Percentiles rank a stretch among this genome's conserved stretches.
phyloP scores from a whole-genome alignment of 805 yeast genomes.

The Metschnikowia shivogae region DNA sequence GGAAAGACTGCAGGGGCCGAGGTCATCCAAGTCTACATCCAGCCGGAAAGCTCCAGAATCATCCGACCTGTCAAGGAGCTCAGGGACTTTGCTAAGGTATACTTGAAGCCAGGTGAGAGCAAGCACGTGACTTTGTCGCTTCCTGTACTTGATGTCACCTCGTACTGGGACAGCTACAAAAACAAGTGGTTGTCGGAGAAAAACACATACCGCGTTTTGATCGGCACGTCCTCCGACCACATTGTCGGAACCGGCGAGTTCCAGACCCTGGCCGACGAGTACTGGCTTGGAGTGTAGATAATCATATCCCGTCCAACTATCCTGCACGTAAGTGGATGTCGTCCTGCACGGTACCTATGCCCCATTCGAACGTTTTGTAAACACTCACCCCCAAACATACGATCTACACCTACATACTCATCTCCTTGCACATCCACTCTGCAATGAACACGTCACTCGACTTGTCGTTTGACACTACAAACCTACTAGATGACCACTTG shows the following conservation, averaged over 20 bases:
- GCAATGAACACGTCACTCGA: constrained; percentile 16
- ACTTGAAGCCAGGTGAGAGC: constrained; percentile 17
- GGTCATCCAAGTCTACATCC: constrained; percentile 27
- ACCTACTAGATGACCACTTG: constrained; percentile 17
- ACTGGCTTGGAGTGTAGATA: constrained; percentile 13
- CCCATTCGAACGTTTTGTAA: constrained; percentile 15
- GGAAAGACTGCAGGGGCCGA: constrained; percentile 26
- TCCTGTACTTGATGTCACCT: constrained; percentile 24
- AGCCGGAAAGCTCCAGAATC: constrained; percentile 17
- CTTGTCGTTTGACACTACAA: constrained; percentile 16
- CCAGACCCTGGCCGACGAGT: constrained; percentile 5
- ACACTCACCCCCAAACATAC: constrained; percentile 6
- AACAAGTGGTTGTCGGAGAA: constrained; percentile 25
- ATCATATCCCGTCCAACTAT: background rate
- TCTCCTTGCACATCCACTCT: background rate
- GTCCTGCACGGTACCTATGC: constrained; percentile 2
- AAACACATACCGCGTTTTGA: constrained; percentile 23
- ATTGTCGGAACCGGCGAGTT: constrained; percentile 12
- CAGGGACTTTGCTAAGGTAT: constrained; percentile 28
- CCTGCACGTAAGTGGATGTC: background rate
- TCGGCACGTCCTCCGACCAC: constrained; percentile 19
- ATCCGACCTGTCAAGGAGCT: constrained; percentile 27
- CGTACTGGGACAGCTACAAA: constrained; percentile 28
- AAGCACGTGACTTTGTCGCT: constrained; percentile 16
- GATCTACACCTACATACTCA: constrained; percentile 2